A percentile compares a stretch with the other conserved stretches of the same genome.
phyloP scores from a whole-genome alignment of 1,284 basidiomycete genomes.

The Pseudozyma pruni region DNA sequence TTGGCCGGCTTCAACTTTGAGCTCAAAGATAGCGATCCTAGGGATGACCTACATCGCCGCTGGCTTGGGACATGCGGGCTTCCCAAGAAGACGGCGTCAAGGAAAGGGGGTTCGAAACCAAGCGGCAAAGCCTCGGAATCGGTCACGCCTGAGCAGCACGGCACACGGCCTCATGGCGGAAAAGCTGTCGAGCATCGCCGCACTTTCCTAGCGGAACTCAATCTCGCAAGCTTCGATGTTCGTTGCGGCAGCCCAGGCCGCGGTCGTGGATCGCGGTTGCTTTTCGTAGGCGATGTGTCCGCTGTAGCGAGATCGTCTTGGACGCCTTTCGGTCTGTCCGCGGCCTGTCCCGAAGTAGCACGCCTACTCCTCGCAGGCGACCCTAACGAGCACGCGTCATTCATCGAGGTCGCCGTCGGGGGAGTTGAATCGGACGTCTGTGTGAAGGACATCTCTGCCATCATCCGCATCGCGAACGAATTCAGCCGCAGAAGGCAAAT shows the following conservation, averaged over 20 bases:
- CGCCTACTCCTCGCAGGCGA: slow-evolving; percentile 49
- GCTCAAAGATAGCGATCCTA: slow-evolving; percentile 48
- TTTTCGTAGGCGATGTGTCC: slow-evolving; percentile 38
- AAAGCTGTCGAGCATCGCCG: slow-evolving; percentile 54
- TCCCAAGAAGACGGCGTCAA: background rate
- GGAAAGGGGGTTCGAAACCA: background rate
- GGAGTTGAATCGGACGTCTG: slow-evolving; percentile 42
- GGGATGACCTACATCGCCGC: slow-evolving; percentile 53
- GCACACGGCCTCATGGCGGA: background rate
- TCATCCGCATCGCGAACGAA: slow-evolving; percentile 22
- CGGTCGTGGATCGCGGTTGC: slow-evolving; percentile 15
- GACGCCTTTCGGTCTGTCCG: slow-evolving; percentile 63
- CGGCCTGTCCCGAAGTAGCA: slow-evolving; percentile 12
- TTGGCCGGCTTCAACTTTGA: slow-evolving; percentile 48
- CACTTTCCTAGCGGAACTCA: slow-evolving; percentile 45
- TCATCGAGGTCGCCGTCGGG: slow-evolving; percentile 43
- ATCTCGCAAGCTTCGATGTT: slow-evolving; percentile 40
- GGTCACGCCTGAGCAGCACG: background rate
- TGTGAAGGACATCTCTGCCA: slow-evolving; percentile 26
- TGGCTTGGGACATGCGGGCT: slow-evolving; percentile 64
- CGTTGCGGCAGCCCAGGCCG: slow-evolving; percentile 18
- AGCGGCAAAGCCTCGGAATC: background rate
- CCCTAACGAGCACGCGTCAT: slow-evolving; percentile 59
- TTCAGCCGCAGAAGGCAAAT: slow-evolving; percentile 18
- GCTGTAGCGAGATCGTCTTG: slow-evolving; percentile 42